Evolutionary conservation across 1,284 basidiomycete genomes (phyloP), one percentile per base, ranked within the genome.

Genomic region (Rhodotorula sp.): DNA sequence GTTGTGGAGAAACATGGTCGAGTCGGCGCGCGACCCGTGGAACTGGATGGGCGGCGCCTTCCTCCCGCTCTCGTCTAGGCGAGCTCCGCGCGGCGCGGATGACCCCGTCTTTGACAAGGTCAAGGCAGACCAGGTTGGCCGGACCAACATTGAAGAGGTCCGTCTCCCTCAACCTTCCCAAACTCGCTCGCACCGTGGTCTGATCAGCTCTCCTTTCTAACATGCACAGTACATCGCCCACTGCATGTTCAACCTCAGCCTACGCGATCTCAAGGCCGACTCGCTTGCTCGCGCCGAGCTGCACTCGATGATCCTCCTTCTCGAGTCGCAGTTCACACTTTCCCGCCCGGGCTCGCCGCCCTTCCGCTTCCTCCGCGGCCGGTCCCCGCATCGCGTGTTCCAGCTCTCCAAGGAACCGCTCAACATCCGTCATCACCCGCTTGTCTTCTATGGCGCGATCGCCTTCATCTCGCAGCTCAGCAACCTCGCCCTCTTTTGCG

Each of bases 131-230:
- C 46, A 68, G 39, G 36, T 76, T 3, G 75, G 75, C 7, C 56
- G 71, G n/a, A 69, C 67, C n/a, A 76, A 76, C 53, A 50, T 76
- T 50, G 68, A 74, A 51, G 72, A 76, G 58, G 74, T 68, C 37
- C 64, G 67, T 9, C 44, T 10, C 44, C 3, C 12, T 32, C 29
- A 22, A 17, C 51, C n/a, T 21, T 41, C 48, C 21, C 17, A 55
- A 34, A 13, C 44, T 21, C 29, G 9, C 36, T 37, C 13, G 36
- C n/a, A 10, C 41, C 39, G 1, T 61, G 61, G 17, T 46, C 50
- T 29, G 13, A 29, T 2, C 50, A n/a, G n/a, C n/a, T 12, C n/a
- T 51, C 13, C 13, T n/a, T n/a, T 4, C 50, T 29, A 13, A n/a
- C n/a, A n/a, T 27, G 19, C 13, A 12, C 50, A 73, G 72, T 66